Evolutionary conservation across 2,329 filamentous ascomycete species (phyloP), one percentile per base, ranked within the genome.

Genomic region (Nemania abortiva): DNA sequence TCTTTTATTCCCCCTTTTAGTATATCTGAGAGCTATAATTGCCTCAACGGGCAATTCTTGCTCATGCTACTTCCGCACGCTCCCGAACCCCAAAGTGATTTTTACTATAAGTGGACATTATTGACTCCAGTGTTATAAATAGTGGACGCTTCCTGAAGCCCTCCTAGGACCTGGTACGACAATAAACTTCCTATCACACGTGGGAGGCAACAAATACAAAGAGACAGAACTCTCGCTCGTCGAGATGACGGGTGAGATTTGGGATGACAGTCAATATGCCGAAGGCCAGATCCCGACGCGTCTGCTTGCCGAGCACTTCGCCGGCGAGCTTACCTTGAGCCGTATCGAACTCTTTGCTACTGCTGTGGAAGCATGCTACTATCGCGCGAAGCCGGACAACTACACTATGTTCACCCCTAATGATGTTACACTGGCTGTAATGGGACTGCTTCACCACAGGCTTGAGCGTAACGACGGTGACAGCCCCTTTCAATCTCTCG

Each of bases 351-450:
- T 78, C 1, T 72, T 78, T 22, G 67, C 70, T 2, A 72, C 72
- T 4, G 75, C 73, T 4, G 63, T 79, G 7, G 68, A 74, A 27
- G 75, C 75, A n/a, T 69, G 77, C n/a, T 65, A 63, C 24, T 68
- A 58, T 4, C 68, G 72, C 6, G 53, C 42, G 0, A 60, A 62
- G 49, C 22, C 56, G 5, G 59, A 69, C 7, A 60, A 70, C 15
- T 65, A 70, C 50, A 52, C 37, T 3, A 63, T 61, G 52, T 70
- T 57, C n/a, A 70, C 61, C 0, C 24, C 66, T 10, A 77, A 74
- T 4, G 79, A 80, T 58, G 71, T 78, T 0, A 75, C 78, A 3
- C 78, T 79, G 22, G 78, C 78, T 2, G 74, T 79, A 1, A 79
- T 79, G 78, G 70, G 72, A 20, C 70, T 79, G 1, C 69, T 79